Evolutionary conservation across 108 stramenopile species (phyloP).

Genomic region (Phaeodactylum tricornutum): DNA sequence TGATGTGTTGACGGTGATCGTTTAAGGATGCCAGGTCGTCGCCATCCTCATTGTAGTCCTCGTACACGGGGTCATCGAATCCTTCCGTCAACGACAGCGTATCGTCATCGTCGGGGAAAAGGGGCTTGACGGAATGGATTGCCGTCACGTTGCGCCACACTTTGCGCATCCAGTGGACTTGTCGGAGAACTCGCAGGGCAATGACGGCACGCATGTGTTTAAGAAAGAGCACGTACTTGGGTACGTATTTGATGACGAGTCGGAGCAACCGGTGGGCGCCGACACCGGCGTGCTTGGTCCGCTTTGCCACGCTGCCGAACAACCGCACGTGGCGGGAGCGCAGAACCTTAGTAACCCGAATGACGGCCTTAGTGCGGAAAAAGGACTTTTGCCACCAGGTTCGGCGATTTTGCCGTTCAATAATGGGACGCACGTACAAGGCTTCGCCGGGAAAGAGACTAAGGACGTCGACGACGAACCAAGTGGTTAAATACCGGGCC

Average conservation of each 20-base stretch:
- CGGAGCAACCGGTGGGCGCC: constrained; percentile 48
- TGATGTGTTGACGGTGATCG: too few relatives aligned
- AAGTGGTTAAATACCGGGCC: constrained; percentile 77
- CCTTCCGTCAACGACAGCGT: too few relatives aligned
- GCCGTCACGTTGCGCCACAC: too few relatives aligned
- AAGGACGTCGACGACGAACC: constrained; percentile 74
- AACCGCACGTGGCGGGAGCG: constrained; percentile 61
- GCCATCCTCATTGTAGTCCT: too few relatives aligned
- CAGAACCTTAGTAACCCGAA: constrained; percentile 56
- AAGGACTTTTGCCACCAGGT: constrained; percentile 59
- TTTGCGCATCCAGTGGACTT: too few relatives aligned
- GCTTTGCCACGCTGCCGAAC: constrained; percentile 60
- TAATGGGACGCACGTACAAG: constrained; percentile 63
- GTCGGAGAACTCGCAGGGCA: constrained; percentile 38
- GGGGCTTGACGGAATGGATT: too few relatives aligned
- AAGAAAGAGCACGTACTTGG: constrained; percentile 70
- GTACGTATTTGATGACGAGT: constrained; percentile 71
- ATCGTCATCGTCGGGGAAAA: too few relatives aligned
- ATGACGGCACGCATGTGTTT: constrained; percentile 74
- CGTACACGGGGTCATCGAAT: too few relatives aligned
- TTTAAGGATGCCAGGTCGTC: too few relatives aligned
- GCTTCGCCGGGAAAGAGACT: constrained; percentile 71
- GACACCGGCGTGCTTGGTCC: constrained; percentile 40
- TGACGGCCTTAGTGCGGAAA: constrained; percentile 68
- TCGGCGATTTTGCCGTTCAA: constrained; percentile 66